phyloP scores from a whole-genome alignment of 106 monocot genomes.

The Phalaenopsis aphrodite region DNA sequence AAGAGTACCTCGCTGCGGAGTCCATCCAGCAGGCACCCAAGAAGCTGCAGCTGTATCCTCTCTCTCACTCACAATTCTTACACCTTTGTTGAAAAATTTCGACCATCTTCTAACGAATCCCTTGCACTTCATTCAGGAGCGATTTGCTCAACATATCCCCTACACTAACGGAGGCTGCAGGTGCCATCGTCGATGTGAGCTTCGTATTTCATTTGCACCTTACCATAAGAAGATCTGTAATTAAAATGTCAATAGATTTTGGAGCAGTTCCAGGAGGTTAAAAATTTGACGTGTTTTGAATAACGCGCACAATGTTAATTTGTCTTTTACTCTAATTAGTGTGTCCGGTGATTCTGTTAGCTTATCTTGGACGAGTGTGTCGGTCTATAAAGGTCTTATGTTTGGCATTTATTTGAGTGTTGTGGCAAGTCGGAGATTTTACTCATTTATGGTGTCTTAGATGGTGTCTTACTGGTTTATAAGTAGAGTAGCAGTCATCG shows the following conservation, averaged over 20 bases:
- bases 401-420: neutral
- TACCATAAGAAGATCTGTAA: neutral
- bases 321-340: neutral
- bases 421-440: neutral
- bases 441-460: neutral
- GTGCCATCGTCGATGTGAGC: slow-evolving; percentile 57
- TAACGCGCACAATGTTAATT: neutral
- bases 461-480: neutral
- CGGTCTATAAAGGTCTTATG: neutral
- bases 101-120: neutral
- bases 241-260: neutral
- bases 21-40: slow-evolving; percentile 36
- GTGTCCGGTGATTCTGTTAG: neutral
- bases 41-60: slow-evolving; percentile 41
- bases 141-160: slow-evolving; percentile 60
- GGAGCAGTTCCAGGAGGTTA: neutral
- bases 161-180: slow-evolving; percentile 55
- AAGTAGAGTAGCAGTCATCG: neutral
- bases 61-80: neutral
- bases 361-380: neutral
- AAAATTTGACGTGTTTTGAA: neutral
- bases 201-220: neutral
- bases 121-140: slow-evolving; percentile 20
- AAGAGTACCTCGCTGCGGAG: slow-evolving; percentile 54
- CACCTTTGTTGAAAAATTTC: neutral